Evolutionary conservation across 495 filamentous ascomycete genomes (phyloP), one percentile per base, ranked within the genome.

Genomic region (Daldinia concentrica): DNA sequence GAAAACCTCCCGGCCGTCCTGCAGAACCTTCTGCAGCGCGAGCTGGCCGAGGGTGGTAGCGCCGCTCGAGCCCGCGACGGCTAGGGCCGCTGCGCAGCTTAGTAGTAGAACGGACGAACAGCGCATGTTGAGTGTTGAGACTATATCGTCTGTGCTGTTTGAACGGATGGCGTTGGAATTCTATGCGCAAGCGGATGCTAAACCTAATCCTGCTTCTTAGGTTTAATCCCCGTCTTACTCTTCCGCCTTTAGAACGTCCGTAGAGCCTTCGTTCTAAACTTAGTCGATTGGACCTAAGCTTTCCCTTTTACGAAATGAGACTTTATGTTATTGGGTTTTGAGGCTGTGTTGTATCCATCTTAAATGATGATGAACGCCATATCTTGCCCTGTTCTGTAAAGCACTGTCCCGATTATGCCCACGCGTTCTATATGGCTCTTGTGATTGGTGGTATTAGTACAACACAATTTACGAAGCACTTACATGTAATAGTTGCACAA

Each of bases 11-110:
- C 75, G 79, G 62, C 83, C 68, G 7, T 84, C 85, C 57, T 79
- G 79, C 4, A 87, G 82, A 4, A 84, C 81, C 2, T 82, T 82
- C n/a, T 83, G 82, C 2, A 87, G 82, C 71, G 86, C 86, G 80
- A 86, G 79, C 22, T 81, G 83, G 58, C 83, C 81, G 57, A 85
- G 74, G 80, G 48, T 43, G 1, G 61, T 50, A 15, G 37, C 58
- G 37, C 17, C 62, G 50, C 22, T 24, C 1, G 19, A 12, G 43
- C 12, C 43, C 43, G 43, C 43, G 19, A 3, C 7, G 5, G 7
- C 43, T 48, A 48, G 0, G 17, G 19, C 17, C 9, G 43, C 43
- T 24, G 43, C 8, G 43, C 19, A 48, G 1, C 17, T 24, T 12
- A 48, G 17, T 11, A 22, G 9, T 19, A 48, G 43, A 11, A 48